Base-by-base conservation (phyloP, 2,329 filamentous ascomycete genomes). In the Aspergillus neotritici region DNA sequence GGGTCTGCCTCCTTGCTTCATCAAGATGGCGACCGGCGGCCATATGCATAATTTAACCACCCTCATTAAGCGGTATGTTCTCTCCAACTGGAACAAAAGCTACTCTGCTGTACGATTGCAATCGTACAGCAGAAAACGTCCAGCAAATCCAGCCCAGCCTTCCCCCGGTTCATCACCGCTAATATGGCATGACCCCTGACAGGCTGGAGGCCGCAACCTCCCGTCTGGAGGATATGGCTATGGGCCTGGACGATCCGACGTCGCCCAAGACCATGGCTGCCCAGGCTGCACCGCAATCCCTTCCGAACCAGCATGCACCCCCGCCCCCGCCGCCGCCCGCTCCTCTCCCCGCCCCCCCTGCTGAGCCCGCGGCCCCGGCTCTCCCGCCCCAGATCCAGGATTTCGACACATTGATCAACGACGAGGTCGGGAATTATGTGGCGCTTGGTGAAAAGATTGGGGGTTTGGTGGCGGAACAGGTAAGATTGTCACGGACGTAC, bases 121-220 rank as follows among this genome's bases (percentile, higher is more conserved):
- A 25, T 25, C 7, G 1, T 25, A 25, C 21, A 25, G 21, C 21
- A 8, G 21, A 25, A 25, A 9, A 9, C 7, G 3, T 8, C 21
- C 21, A 25, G 6, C 7, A 25, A 25, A 25, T 8, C 6, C 9
- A 8, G 21, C 25, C 25, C 14, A 9, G 13, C 11, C 12, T 36
- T 14, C 21, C 25, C 16, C 33, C 25, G 16, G n/a, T 15, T 5
- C 15, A 44, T 17, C n/a, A 8, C n/a, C 28, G 4, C 58, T 69
- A 59, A 68, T 62, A 49, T 54, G 65, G 60, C 80, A 66, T 81
- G 69, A 46, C 63, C 47, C 41, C 54, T 68, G 52, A 62, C 74
- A 98, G 93, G 72, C 86, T 98, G 57, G 93, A 98, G 77, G 93
- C 93, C 66, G 93, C 93, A 31, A 98, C 93, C 40, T 93, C 89